These are phyloP conservation scores for Pseudogymnoascus pannorum DNA, from an alignment of 2,329 filamentous ascomycete genomes.

Conservation along the genomic window DNA sequence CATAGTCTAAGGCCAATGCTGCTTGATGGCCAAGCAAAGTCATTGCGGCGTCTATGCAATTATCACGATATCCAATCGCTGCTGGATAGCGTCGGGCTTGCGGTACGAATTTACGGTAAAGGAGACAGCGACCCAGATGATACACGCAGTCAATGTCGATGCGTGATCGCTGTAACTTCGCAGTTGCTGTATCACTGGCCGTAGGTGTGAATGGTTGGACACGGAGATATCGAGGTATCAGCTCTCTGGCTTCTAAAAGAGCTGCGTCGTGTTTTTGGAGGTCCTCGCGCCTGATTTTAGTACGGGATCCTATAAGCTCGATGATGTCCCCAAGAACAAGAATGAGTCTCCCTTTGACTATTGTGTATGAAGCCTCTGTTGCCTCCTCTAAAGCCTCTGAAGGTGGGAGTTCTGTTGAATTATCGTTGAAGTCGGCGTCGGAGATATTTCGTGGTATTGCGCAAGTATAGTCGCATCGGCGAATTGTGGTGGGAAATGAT, in stretches of 20 bases:
- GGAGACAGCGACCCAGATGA: constrained; percentile 11
- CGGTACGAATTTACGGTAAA: constrained; percentile 10
- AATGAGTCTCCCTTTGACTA: constrained; percentile 10
- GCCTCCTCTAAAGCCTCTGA: constrained; percentile 5
- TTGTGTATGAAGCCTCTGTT: constrained; percentile 11
- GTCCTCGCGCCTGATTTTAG: background rate
- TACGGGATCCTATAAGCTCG: constrained; percentile 6
- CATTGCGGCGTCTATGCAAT: constrained; percentile 13
- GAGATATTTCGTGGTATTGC: constrained; percentile 9
- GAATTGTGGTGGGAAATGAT: constrained; percentile 10
- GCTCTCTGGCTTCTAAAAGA: background rate
- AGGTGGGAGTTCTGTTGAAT: constrained; percentile 9
- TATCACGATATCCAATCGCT: constrained; percentile 5
- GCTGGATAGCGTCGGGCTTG: background rate
- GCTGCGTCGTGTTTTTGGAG: constrained; percentile 8
- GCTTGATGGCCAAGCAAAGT: constrained; percentile 11
- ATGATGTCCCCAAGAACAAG: constrained; percentile 12
- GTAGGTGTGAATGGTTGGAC: background rate
- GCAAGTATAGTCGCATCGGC: constrained; percentile 8
- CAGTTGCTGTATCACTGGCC: background rate
- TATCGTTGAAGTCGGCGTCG: constrained; percentile 9
- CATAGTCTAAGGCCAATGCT: constrained; percentile 7
- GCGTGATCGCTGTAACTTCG: background rate
- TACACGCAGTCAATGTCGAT: constrained; percentile 10
- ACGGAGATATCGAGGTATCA: constrained; percentile 4